Percentiles rank a stretch among this genome's conserved stretches.
These are phyloP conservation scores for Hyaloscypha variabilis DNA, from an alignment of 495 filamentous ascomycete species.

Conservation along the genomic window DNA sequence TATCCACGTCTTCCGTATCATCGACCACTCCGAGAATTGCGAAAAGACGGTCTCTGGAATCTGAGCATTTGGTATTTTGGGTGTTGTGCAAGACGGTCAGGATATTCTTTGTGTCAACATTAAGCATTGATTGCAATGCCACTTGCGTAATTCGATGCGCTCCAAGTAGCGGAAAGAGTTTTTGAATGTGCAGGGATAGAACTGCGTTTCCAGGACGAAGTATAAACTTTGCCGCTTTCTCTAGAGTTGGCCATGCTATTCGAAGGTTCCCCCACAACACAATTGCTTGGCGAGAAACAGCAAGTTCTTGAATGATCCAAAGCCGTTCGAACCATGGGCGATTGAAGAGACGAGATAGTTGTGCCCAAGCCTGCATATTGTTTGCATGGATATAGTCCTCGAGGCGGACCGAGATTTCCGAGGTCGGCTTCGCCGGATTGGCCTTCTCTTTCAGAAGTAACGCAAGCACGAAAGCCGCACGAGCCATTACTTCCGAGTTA, in stretches of 20 bases:
- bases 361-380: not conserved
- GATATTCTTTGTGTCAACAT: not conserved
- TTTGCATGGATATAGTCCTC: not conserved
- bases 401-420: not conserved
- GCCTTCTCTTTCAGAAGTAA: not conserved
- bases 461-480: not conserved
- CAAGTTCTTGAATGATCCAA: slow-evolving; percentile 20
- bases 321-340: slow-evolving; percentile 13
- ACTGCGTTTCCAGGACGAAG: not conserved
- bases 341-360: not conserved
- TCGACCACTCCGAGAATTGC: not conserved
- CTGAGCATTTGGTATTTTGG: slow-evolving; percentile 8
- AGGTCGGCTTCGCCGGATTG: not conserved
- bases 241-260: not conserved
- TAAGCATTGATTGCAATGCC: not conserved
- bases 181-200: not conserved
- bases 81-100: slow-evolving; percentile 7
- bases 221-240: slow-evolving; percentile 6
- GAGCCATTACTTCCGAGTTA: not conserved
- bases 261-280: not conserved
- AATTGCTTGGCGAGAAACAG: slow-evolving; percentile 6
- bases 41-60: not conserved
- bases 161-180: not conserved
- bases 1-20: not conserved
- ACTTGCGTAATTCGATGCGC: slow-evolving; percentile 14